A percentile compares a stretch with the other conserved stretches of the same genome.
These are phyloP conservation scores for Arthrinium phaeospermum DNA, from an alignment of 2,329 filamentous ascomycete species.

Conservation along the genomic window DNA sequence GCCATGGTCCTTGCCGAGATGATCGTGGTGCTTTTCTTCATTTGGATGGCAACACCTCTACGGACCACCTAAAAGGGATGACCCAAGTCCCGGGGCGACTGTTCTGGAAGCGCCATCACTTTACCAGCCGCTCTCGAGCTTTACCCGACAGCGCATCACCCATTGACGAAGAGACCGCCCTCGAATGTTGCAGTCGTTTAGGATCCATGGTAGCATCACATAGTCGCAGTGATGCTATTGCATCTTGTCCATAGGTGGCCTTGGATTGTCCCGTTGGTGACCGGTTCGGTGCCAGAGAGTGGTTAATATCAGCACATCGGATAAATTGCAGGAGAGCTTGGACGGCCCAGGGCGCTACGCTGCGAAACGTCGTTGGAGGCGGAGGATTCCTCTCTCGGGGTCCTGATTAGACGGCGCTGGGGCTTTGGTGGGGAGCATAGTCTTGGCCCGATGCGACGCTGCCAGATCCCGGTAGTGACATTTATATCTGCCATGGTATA, in stretches of 20 bases:
- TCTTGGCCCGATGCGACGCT: background rate
- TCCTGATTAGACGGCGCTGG: background rate
- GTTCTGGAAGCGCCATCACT: background rate
- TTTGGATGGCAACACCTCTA: too few relatives aligned
- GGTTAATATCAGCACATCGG: slow-evolving; percentile 14
- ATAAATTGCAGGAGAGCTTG: background rate
- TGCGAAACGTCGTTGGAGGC: background rate
- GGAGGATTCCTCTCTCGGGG: background rate
- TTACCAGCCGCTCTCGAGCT: background rate
- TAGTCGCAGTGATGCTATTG: background rate
- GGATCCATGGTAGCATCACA: background rate
- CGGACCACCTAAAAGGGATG: background rate
- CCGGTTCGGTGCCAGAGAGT: background rate
- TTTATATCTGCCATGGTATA: slow-evolving; percentile 4
- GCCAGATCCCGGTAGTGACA: background rate
- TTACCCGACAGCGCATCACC: background rate
- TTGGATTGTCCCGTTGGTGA: background rate
- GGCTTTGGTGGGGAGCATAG: background rate
- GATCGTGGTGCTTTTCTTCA: too few relatives aligned
- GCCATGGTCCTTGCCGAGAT: background rate
- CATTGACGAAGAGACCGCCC: background rate
- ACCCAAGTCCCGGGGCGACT: background rate
- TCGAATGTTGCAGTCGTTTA: background rate
- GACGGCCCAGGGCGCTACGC: background rate
- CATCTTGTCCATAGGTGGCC: background rate